Evolutionary conservation across 2,329 filamentous ascomycete species (phyloP), one percentile per base, ranked within the genome.

Genomic region (Arthrobotrys conoides): DNA sequence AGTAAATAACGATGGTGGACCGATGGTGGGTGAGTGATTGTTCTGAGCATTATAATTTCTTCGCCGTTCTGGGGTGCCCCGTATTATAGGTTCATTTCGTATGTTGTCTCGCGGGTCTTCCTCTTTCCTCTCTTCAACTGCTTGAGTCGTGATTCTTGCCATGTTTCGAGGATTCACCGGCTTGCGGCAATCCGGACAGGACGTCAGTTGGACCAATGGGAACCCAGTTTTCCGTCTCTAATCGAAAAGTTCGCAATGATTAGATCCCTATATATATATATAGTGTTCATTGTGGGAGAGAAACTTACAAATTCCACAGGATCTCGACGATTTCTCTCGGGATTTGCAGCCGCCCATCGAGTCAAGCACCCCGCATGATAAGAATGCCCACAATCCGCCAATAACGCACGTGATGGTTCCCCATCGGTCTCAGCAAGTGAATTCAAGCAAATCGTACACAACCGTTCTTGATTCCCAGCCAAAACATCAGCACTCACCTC

Each of bases 301-400:
- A 27, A 48, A 55, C 72, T 67, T 59, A 70, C 72, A 61, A 76
- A 76, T 24, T 59, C 48, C 14, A 44, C 48, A 0, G 66, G 66
- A 57, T 76, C 72, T 16, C 65, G 53, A 30, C 27, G 64, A n/a
- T 22, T 9, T 14, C 18, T 9, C 24, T 70, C 69, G 1, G 48
- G 46, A 14, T 59, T 49, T 5, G 44, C 36, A 4, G 6, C 9
- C n/a, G 27, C 46, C 71, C 71, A 76, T n/a, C 71, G 49, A 5
- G 14, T 18, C 14, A 76, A 20, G 24, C 71, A 76, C 18, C n/a
- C 12, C 6, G 4, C 33, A 51, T 76, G 71, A 33, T 76, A 76
- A 5, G 55, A 22, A 51, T 70, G 71, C 8, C 65, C 57, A 41
- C 71, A 76, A 18, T 76, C 55, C 16, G 57, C 65, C 2, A 76